Conservation (phyloP, 176 grass and related monocot species). For the Microstegium vimineum region DNA sequence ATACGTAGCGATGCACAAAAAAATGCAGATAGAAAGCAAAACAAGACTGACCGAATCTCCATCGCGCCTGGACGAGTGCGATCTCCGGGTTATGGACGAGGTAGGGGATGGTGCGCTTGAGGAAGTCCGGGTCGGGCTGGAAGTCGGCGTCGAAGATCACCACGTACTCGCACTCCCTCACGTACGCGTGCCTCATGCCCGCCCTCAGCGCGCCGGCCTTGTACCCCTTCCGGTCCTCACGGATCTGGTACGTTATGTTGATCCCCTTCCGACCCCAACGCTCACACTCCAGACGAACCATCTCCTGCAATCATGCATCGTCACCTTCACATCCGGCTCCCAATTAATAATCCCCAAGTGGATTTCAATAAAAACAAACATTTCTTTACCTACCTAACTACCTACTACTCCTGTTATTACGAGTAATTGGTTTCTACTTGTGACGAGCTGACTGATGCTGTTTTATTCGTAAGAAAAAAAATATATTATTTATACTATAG, state of each 20-base stretch:
- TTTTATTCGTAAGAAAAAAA: no score
- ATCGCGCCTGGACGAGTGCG: slow-evolving; percentile 72
- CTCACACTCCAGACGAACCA: slow-evolving; percentile 85
- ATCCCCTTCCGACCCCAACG: slow-evolving; percentile 82
- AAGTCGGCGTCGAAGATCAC: slow-evolving; percentile 95
- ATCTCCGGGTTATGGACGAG: slow-evolving; percentile 70
- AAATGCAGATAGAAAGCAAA: no score
- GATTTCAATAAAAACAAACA: no score
- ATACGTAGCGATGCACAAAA: no score
- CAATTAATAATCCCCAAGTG: no score
- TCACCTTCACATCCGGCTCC: not conserved
- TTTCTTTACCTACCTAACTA: no score
- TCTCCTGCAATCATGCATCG: no score
- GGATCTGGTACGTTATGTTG: slow-evolving; percentile 92
- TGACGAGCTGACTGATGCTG: no score
- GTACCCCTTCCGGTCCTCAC: slow-evolving; percentile 76
- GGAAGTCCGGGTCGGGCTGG: slow-evolving; percentile 79
- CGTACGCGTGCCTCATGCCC: slow-evolving; percentile 87
- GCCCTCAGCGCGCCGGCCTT: slow-evolving; percentile 83
- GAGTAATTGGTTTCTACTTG: no score
- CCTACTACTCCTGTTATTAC: no score
- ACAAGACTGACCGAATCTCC: slow-evolving; percentile 79
- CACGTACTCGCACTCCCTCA: slow-evolving; percentile 73
- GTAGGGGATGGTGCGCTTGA: slow-evolving; percentile 74
- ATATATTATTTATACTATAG: no score